Base-by-base conservation (phyloP, 2,329 filamentous ascomycete genomes). In the Raffaelea albimanens region DNA sequence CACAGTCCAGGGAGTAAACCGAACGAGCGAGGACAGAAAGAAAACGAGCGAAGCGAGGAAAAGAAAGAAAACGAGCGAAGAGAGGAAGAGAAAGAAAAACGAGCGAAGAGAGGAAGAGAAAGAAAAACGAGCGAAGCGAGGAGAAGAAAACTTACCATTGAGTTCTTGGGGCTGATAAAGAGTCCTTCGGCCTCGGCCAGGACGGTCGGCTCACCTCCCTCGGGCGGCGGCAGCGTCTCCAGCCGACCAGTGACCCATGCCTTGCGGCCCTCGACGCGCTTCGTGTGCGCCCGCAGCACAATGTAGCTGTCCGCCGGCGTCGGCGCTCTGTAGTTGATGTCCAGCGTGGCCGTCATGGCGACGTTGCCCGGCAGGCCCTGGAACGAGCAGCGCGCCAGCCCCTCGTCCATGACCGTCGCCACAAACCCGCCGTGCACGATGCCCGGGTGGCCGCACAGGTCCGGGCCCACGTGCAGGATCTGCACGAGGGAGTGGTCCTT, bases 401-500 rank as follows among this genome's bases (percentile, higher is more conserved):
- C 88, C 64, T 97, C 91, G 61, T 97, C 91, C 46, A 97, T 70
- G 62, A 97, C 75, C 13, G 91, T 96, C n/a, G 91, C 91, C 48
- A 97, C 70, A 54, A 95, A 69, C 0, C 91, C 91, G 44, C 91
- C 91, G 63, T 97, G 93, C 7, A 96, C 78, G 52, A 97, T 87
- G 3, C 86, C 88, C 5, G 87, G 86, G 63, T 97, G 90, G 2
- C 91, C 91, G 61, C 88, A 96, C 38, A 97, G 70, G 57, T 87
- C 82, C 3, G 74, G 67, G 2, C 91, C 91, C 0, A 95, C 73
- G 61, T 90, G 90, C 46, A 82, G 75, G 39, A 97, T 75, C 14
- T 81, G 78, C 5, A 90, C 79, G 47, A 87, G 68, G 44, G 73
- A 76, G 67, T 80, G 82, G 46, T 87, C 85, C 23, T 73, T 77